Evolutionary conservation across 2,329 filamentous ascomycete species (phyloP).

Genomic region (Fusarium equiseti): DNA sequence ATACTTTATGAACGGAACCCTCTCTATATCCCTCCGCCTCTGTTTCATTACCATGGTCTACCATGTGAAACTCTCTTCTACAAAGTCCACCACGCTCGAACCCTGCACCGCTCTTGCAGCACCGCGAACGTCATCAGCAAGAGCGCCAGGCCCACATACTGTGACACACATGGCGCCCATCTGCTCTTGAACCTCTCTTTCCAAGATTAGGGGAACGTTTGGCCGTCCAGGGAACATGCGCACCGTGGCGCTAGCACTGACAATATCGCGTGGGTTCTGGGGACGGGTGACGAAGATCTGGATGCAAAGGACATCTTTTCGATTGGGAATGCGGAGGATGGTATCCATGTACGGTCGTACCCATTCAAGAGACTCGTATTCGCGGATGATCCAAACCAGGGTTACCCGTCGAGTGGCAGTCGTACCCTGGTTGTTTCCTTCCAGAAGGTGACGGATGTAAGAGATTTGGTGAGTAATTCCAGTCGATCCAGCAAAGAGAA

Average conservation of each 20-base stretch:
- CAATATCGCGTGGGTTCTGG: constrained; percentile 83
- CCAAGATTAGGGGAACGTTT: constrained; percentile 81
- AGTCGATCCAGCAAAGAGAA: constrained; percentile 92
- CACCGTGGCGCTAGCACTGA: constrained; percentile 81
- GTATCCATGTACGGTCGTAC: constrained; percentile 85
- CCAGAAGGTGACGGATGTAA: constrained; percentile 82
- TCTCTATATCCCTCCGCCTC: constrained; percentile 16
- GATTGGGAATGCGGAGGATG: constrained; percentile 81
- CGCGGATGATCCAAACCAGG: constrained; percentile 93
- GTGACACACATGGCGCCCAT: constrained; percentile 90
- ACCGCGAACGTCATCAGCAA: constrained; percentile 80
- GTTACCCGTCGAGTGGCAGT: constrained; percentile 85
- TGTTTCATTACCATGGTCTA: constrained; percentile 46
- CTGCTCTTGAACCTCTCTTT: constrained; percentile 84
- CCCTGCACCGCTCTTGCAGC: constrained; percentile 75
- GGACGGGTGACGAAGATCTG: constrained; percentile 92
- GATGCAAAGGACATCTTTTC: constrained; percentile 85
- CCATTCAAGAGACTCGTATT: constrained; percentile 91
- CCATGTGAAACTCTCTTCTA: constrained; percentile 82
- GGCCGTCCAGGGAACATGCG: constrained; percentile 94
- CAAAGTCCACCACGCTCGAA: constrained; percentile 75
- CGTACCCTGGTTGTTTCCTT: constrained; percentile 75
- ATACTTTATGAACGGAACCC: constrained; percentile 47
- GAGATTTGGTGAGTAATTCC: constrained; percentile 96
- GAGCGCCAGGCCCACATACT: constrained; percentile 79